phyloP scores from a whole-genome alignment of 1,139 yeast species.

The Lodderomyces jiufengensis region DNA sequence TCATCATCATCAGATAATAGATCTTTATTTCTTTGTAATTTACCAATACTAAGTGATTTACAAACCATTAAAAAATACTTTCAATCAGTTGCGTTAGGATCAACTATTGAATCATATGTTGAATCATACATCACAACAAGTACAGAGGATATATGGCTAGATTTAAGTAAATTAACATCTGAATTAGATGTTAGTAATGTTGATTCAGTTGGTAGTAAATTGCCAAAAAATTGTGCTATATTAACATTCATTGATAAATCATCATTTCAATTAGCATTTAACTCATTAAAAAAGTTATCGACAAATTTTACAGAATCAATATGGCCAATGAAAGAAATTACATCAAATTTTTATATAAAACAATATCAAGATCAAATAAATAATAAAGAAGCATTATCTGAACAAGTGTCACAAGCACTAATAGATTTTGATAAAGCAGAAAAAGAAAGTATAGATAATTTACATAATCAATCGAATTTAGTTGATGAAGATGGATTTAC shows the following conservation, averaged over 20 bases:
- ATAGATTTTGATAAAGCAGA: conserved; percentile 71
- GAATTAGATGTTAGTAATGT: conserved; percentile 34
- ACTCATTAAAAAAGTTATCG: conserved; percentile 51
- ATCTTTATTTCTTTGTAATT: conserved; percentile 69
- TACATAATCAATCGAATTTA: conserved; percentile 50
- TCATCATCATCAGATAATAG: conserved; percentile 31
- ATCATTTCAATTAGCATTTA: conserved; percentile 64
- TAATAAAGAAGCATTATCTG: conserved; percentile 46
- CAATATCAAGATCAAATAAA: conserved; percentile 32
- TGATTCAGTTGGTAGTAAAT: conserved; percentile 28
- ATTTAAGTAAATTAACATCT: conserved; percentile 57
- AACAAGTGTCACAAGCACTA: conserved; percentile 56
- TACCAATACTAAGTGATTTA: conserved; percentile 61
- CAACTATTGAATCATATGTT: conserved; percentile 52
- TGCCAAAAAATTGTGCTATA: conserved; percentile 73
- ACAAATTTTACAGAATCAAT: conserved; percentile 17
- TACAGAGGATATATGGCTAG: conserved; percentile 53
- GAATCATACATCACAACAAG: conserved; percentile 37
- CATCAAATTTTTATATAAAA: conserved; percentile 28
- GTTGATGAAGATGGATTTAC: conserved; percentile 96
- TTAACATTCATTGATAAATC: conserved; percentile 74
- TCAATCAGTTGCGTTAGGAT: conserved; percentile 55
- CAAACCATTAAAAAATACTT: conserved; percentile 55
- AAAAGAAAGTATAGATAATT: conserved; percentile 56
- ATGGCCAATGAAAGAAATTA: conserved; percentile 32